phyloP scores from a whole-genome alignment of 352 stramenopile genomes.

The Phytophthora pisi region DNA sequence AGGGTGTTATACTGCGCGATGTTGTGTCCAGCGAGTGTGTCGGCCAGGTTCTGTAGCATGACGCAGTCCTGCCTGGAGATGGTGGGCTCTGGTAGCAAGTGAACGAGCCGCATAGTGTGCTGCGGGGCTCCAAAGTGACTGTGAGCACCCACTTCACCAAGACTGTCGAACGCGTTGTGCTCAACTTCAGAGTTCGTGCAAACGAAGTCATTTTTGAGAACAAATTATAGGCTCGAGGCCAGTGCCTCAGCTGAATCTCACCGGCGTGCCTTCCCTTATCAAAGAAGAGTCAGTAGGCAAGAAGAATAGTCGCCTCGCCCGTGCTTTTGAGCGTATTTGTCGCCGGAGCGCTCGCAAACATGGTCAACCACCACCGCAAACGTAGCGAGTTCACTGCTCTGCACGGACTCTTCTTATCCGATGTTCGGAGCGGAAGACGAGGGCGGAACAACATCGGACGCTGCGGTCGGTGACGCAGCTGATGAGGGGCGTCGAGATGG shows the following conservation, averaged over 20 bases:
- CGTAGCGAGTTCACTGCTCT: neutral
- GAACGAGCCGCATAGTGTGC: conserved; percentile 31
- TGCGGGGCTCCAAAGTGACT: conserved; percentile 24
- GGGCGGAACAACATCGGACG: conserved; percentile 4
- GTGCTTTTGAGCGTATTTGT: conserved; percentile 1
- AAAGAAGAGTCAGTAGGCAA: conserved; percentile 26
- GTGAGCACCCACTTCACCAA: conserved; percentile 3
- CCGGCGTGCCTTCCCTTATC: conserved; percentile 16
- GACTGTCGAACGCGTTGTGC: neutral
- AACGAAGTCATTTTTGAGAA: conserved; percentile 29
- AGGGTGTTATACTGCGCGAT: conserved; percentile 62
- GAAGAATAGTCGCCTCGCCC: conserved; percentile 26
- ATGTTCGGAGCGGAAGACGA: conserved; percentile 5
- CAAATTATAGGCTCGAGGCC: conserved; percentile 26
- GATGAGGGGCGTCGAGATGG: neutral
- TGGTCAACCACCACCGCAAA: neutral
- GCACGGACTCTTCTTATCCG: conserved; percentile 14
- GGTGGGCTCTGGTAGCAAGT: conserved; percentile 38
- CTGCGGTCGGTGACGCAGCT: neutral
- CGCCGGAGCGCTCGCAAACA: conserved; percentile 6
- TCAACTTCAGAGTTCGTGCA: conserved; percentile 20
- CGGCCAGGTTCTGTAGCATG: conserved; percentile 41
- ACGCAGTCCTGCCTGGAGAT: conserved; percentile 39
- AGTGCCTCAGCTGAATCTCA: conserved; percentile 28
- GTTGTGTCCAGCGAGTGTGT: conserved; percentile 52